These are phyloP conservation scores for Ascocoryne sarcoides DNA, from an alignment of 2,329 filamentous ascomycete genomes.

Conservation along the genomic window DNA sequence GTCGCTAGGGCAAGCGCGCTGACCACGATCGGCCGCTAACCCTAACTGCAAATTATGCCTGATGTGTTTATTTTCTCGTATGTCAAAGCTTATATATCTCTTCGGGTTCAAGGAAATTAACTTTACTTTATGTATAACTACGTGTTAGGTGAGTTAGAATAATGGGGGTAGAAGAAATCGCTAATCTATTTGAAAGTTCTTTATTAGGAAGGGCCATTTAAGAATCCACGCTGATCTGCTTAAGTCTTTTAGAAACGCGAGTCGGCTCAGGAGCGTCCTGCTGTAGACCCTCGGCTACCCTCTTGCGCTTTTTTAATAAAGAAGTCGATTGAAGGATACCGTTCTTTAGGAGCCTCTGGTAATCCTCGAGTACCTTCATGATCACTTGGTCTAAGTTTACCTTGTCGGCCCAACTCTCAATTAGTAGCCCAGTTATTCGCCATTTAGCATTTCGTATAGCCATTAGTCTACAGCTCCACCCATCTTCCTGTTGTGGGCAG, in stretches of 20 bases:
- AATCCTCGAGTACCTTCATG: neutral
- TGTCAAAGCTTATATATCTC: too few species aligned
- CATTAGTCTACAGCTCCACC: neutral
- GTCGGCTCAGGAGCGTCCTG: neutral
- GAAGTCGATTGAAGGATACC: neutral
- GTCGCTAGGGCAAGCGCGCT: too few species aligned
- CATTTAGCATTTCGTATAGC: neutral
- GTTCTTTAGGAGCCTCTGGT: neutral
- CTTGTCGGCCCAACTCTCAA: neutral
- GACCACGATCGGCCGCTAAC: too few species aligned
- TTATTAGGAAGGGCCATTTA: neutral
- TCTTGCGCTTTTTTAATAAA: neutral
- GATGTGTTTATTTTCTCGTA: too few species aligned
- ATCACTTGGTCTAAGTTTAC: neutral
- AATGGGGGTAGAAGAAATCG: too few species aligned
- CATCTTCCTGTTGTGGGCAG: neutral
- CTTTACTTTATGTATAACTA: too few species aligned
- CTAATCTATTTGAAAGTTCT: too few species aligned
- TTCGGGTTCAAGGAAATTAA: too few species aligned
- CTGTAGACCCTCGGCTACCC: neutral
- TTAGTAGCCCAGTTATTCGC: neutral
- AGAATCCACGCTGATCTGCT: neutral
- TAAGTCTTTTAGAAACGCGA: neutral
- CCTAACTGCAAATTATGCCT: too few species aligned
- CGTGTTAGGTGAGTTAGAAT: too few species aligned